Conservation (phyloP, 176 grass and related monocot species). For the Cenchrus fungigraminus region DNA sequence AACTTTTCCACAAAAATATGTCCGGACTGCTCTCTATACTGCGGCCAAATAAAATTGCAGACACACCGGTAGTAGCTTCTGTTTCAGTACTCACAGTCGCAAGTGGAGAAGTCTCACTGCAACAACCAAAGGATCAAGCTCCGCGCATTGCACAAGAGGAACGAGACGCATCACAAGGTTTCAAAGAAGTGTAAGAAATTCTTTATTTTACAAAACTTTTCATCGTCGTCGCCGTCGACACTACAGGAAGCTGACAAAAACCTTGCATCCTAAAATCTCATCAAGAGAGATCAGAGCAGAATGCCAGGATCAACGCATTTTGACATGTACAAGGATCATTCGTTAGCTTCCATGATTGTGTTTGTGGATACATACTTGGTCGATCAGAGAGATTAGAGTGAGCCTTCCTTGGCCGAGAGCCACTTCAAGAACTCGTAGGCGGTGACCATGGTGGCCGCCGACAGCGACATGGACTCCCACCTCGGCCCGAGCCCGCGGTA, state of each 20-base stretch:
- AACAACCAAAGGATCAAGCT: neutral
- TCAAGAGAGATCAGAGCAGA: neutral
- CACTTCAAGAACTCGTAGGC: constrained; percentile 78
- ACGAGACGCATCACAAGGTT: neutral
- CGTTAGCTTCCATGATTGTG: constrained; percentile 1
- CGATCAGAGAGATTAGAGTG: constrained; percentile 3
- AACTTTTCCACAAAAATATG: neutral
- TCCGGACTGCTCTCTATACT: neutral
- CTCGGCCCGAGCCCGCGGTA: constrained; percentile 80
- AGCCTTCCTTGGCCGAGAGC: constrained; percentile 70
- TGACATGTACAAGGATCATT: constrained; percentile 23
- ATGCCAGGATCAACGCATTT: neutral
- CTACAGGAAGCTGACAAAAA: neutral
- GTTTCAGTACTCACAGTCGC: too few species aligned
- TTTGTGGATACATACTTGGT: constrained; percentile 2
- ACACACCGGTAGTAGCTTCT: too few species aligned
- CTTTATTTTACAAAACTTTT: constrained; percentile 25
- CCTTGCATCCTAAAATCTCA: constrained; percentile 7
- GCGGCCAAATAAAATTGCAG: neutral
- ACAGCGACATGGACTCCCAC: constrained; percentile 82
- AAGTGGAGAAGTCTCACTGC: neutral
- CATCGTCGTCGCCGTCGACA: neutral
- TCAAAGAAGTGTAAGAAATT: neutral
- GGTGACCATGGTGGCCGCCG: constrained; percentile 81
- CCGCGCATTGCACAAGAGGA: neutral